Base-by-base conservation (phyloP, 148 eudicot genomes). In the Camellia lanceoleosa region DNA sequence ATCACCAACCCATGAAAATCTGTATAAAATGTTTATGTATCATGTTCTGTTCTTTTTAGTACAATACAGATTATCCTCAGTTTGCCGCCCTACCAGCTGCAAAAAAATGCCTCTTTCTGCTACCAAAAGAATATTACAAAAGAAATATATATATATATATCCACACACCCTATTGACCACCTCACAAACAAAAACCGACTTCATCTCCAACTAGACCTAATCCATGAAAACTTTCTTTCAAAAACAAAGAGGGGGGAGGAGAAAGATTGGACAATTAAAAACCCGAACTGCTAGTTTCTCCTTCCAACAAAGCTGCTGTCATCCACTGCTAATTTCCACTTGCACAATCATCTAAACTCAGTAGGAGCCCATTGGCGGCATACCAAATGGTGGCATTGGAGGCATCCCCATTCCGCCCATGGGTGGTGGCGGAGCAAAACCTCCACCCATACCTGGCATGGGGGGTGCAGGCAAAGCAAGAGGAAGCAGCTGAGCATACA, bases 381-480 rank as follows among this genome's bases (percentile, higher is more conserved):
- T 95, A 77, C 98, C 98, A 70, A 78, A 95, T 55, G 93, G 89
- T 61, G 98, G 97, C 98, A 96, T 93, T 46, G 98, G 97, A 59
- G 98, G 98, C 98, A 95, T 95, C 76, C 97, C 95, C 94, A 91
- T 90, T 68, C 92, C 88, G 13, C 91, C 91, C 98, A 95, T 95
- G 0, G 89, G 92, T 12, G 89, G 88, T 7, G 90, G 92, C 7
- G 94, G 89, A 71, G 76, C 92, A 83, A 16, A 90, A 18, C 97
- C 86, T 68, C 88, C 92, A 12, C 91, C 92, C 95, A 92, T 92
- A 67, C 98, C 97, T 23, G 90, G 88, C 88, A 90, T 87, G 20
- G 98, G 98, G 74, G 98, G 98, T 15, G 98, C 98, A 47, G 98
- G 98, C 82, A 95, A 84, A 73, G 98, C 98, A 77, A 95, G 98